phyloP scores from a whole-genome alignment of 225 moss, liverwort and hornwort species.

The Antitrichia curtipendula region DNA sequence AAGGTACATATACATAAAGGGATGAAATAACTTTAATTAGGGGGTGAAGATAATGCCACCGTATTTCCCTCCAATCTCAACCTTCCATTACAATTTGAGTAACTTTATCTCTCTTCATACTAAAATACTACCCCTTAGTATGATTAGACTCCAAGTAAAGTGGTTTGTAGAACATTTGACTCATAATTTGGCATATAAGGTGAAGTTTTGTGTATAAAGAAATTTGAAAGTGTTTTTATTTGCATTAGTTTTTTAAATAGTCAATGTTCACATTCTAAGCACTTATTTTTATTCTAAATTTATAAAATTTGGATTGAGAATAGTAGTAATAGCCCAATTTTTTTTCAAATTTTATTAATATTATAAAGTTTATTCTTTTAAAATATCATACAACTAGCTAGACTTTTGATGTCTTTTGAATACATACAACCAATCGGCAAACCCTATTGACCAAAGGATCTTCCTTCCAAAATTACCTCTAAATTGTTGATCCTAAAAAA shows the following conservation, averaged over 20 bases:
- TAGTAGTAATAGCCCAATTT: too few relatives aligned
- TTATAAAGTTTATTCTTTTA: fast-evolving
- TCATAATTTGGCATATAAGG: neutral
- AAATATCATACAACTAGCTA: neutral
- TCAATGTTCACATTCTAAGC: fast-evolving
- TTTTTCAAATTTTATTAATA: neutral
- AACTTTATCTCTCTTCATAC: neutral
- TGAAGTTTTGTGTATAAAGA: neutral
- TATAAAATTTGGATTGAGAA: neutral
- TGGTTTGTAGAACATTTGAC: neutral
- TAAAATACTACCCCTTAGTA: fast-evolving
- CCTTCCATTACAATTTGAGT: neutral
- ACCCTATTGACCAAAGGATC: fast-evolving
- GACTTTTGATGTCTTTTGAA: neutral
- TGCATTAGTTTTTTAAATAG: fast-evolving
- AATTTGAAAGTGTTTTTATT: neutral
- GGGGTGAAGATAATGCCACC: neutral
- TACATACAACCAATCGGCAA: neutral
- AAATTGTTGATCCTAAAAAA: neutral
- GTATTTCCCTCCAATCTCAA: neutral
- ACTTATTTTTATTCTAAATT: neutral
- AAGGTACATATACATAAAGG: neutral
- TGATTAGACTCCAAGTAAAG: too few relatives aligned
- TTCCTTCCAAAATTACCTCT: fast-evolving
- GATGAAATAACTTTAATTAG: neutral